These are phyloP conservation scores for Pulveroboletus ravenelii DNA, from an alignment of 768 basidiomycete genomes.

Conservation along the genomic window DNA sequence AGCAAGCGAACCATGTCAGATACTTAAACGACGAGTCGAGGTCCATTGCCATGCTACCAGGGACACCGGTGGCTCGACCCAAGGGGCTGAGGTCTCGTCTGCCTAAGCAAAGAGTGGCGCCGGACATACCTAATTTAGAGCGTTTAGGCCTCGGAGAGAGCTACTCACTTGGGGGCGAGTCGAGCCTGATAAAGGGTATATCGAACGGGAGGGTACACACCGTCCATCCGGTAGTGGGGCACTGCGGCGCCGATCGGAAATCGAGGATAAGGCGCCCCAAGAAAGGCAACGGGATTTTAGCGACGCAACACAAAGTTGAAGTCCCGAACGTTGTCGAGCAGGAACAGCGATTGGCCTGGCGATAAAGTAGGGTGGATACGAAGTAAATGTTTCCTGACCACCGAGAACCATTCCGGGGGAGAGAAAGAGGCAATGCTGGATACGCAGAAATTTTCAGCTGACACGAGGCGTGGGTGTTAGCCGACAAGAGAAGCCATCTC, in stretches of 20 bases:
- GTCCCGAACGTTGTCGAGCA: conserved; percentile 10
- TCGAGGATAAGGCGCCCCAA: conserved; percentile 7
- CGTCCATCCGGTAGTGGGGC: neutral
- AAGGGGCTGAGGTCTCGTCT: neutral
- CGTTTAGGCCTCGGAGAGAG: neutral
- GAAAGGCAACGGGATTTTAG: conserved; percentile 13
- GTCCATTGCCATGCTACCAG: neutral
- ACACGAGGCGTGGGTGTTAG: conserved; percentile 19
- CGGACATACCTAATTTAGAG: neutral
- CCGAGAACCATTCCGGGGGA: neutral
- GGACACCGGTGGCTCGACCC: neutral
- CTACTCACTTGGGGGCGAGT: neutral
- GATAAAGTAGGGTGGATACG: neutral
- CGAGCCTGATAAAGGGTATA: conserved; percentile 9
- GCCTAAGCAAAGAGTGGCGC: neutral
- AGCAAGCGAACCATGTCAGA: neutral
- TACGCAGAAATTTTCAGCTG: conserved; percentile 10
- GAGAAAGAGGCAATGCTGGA: conserved; percentile 2
- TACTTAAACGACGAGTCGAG: conserved; percentile 13
- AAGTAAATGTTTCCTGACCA: neutral
- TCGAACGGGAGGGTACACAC: neutral
- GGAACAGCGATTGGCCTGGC: conserved; percentile 6
- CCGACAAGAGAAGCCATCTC: conserved; percentile 14
- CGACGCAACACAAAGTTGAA: conserved; percentile 21
- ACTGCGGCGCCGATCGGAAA: conserved; percentile 1